Evolutionary conservation across 2,329 filamentous ascomycete species (phyloP).

Genomic region (Verticillium zaregamsianum): DNA sequence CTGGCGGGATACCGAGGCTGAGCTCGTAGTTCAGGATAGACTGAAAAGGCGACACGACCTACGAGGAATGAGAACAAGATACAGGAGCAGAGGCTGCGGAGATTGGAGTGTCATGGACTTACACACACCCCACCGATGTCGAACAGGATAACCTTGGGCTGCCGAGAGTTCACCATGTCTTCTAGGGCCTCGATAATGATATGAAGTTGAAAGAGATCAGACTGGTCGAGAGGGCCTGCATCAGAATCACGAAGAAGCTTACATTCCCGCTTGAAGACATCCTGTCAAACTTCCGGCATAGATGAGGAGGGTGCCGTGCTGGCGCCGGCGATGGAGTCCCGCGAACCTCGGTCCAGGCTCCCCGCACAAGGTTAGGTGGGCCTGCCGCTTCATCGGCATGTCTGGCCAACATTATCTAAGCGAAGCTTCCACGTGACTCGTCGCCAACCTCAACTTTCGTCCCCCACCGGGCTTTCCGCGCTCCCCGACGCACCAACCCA

Average conservation of each 20-base stretch:
- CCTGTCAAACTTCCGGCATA: background rate
- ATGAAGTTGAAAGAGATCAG: conserved; percentile 17
- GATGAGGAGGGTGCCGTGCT: background rate
- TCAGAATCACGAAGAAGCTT: background rate
- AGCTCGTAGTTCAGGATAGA: conserved; percentile 89
- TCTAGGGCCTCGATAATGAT: conserved; percentile 25
- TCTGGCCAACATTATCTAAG: background rate
- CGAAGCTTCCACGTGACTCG: conserved; percentile 28
- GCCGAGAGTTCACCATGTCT: conserved; percentile 37
- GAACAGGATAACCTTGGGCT: conserved; percentile 77
- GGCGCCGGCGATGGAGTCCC: background rate
- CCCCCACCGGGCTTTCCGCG: background rate
- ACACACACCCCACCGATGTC: conserved; percentile 97
- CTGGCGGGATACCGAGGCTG: conserved; percentile 69
- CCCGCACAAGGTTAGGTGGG: background rate
- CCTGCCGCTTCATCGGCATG: too few relatives aligned
- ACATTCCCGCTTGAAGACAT: background rate
- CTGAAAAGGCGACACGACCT: conserved; percentile 91
- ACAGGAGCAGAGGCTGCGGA: background rate
- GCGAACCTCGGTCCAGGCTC: conserved; percentile 3
- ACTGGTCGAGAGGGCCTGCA: conserved; percentile 9
- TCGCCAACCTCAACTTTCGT: conserved; percentile 27
- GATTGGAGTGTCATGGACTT: conserved; percentile 38
- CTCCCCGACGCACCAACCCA: background rate
- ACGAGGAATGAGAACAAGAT: conserved; percentile 5